Conservation (phyloP, 2,329 filamentous ascomycete genomes). For the Beauveria australis region DNA sequence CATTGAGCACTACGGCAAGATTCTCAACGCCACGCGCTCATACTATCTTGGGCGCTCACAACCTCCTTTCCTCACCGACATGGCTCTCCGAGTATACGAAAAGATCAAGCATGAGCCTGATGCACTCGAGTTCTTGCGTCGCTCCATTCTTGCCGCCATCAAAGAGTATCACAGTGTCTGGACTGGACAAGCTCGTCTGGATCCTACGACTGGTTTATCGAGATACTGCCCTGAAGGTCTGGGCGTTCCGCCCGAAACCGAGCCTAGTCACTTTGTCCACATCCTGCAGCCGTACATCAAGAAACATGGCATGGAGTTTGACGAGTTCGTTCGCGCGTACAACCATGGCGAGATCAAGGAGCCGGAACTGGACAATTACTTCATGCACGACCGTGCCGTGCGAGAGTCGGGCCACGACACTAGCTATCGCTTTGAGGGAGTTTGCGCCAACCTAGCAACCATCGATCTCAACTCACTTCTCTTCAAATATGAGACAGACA, state of each 20-base stretch:
- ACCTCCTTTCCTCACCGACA: conserved; percentile 93
- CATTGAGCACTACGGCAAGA: conserved; percentile 97
- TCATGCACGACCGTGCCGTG: conserved; percentile 90
- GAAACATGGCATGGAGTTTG: conserved; percentile 74
- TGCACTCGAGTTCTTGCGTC: conserved; percentile 70
- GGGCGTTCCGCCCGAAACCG: conserved; percentile 86
- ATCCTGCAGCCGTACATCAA: conserved; percentile 72
- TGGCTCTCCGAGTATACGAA: conserved; percentile 90
- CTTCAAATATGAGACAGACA: conserved; percentile 96
- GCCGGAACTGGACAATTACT: conserved; percentile 89
- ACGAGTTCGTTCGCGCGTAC: conserved; percentile 83
- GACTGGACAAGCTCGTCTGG: conserved; percentile 69
- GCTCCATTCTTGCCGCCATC: conserved; percentile 80
- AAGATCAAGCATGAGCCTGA: conserved; percentile 81
- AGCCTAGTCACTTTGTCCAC: conserved; percentile 78
- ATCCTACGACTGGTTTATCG: conserved; percentile 70
- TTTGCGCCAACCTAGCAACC: conserved; percentile 82
- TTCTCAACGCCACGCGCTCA: conserved; percentile 90
- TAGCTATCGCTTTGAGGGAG: conserved; percentile 80
- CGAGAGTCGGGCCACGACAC: conserved; percentile 97
- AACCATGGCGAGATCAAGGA: conserved; percentile 69
- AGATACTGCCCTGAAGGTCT: conserved; percentile 76
- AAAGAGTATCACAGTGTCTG: conserved; percentile 94
- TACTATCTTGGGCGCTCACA: conserved; percentile 95
- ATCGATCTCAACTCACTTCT: conserved; percentile 91